These are phyloP conservation scores for Elsinoe australis DNA, from an alignment of 2,329 filamentous ascomycete species.

Conservation along the genomic window DNA sequence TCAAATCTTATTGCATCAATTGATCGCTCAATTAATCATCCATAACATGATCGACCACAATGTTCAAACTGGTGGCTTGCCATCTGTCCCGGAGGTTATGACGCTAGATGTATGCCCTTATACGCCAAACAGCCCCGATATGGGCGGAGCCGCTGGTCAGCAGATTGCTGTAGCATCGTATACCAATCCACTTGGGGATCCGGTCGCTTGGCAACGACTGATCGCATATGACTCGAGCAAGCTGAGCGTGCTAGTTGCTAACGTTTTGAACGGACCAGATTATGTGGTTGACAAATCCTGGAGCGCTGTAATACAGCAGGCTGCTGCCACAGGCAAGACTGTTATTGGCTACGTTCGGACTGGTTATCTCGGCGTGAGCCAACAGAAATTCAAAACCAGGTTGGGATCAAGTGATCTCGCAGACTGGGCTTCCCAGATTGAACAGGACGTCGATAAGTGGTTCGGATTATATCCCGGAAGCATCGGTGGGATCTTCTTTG, in stretches of 20 bases:
- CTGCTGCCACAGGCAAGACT: background rate
- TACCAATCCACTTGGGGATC: constrained; percentile 1
- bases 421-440: constrained; percentile 26
- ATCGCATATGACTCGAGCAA: background rate
- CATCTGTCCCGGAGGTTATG: too few relatives aligned
- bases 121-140: too few relatives aligned
- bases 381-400: constrained; percentile 18
- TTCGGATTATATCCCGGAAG: constrained; percentile 24
- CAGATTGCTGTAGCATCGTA: constrained; percentile 2
- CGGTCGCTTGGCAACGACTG: background rate
- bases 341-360: constrained; percentile 10
- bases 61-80: too few relatives aligned
- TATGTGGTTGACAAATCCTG: background rate
- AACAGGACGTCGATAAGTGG: constrained; percentile 26
- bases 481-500: constrained; percentile 32
- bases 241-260: background rate
- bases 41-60: too few relatives aligned
- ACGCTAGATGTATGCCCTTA: too few relatives aligned
- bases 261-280: constrained; percentile 4
- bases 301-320: background rate
- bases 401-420: constrained; percentile 21
- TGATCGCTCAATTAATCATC: too few relatives aligned
- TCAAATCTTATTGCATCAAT: too few relatives aligned
- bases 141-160: too few relatives aligned
- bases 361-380: constrained; percentile 7